These are phyloP conservation scores for Favolaschia claudopus DNA, from an alignment of 768 basidiomycete genomes.

Conservation along the genomic window DNA sequence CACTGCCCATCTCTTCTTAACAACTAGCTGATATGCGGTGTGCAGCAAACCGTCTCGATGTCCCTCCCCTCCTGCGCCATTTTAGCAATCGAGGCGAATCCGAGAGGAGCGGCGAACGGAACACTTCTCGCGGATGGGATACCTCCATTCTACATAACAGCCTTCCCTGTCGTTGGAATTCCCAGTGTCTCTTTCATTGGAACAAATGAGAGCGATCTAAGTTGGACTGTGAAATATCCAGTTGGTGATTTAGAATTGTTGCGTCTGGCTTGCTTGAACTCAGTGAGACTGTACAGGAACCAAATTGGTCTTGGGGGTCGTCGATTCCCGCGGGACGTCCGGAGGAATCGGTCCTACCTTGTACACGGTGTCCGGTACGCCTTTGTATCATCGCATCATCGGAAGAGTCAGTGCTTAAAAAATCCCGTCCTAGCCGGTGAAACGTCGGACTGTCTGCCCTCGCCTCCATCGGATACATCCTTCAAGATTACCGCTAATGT, in stretches of 20 bases:
- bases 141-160: slow-evolving; percentile 53
- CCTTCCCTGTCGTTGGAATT: slow-evolving; percentile 46
- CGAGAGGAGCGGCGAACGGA: too few species aligned
- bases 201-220: slow-evolving; percentile 40
- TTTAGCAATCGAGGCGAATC: background rate
- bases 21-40: background rate
- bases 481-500: slow-evolving; percentile 46
- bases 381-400: too few species aligned
- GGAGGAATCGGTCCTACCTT: slow-evolving; percentile 47
- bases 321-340: slow-evolving; percentile 51
- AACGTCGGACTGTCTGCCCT: slow-evolving; percentile 22
- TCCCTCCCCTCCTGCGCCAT: slow-evolving; percentile 3
- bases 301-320: slow-evolving; percentile 49
- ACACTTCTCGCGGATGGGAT: slow-evolving; percentile 15
- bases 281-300: slow-evolving; percentile 40
- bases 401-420: too few species aligned
- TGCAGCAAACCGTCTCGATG: background rate
- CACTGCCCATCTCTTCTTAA: background rate
- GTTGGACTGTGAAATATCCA: slow-evolving; percentile 52
- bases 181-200: slow-evolving; percentile 46
- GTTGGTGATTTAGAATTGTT: slow-evolving; percentile 41
- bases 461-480: slow-evolving; percentile 22
- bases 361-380: slow-evolving; percentile 47
- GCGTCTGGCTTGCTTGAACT: background rate
- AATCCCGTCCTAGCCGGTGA: slow-evolving; percentile 31